Evolutionary conservation across 306 rosid genomes (phyloP), one percentile per base, ranked within the genome.

Genomic region (Prunus salicina): DNA sequence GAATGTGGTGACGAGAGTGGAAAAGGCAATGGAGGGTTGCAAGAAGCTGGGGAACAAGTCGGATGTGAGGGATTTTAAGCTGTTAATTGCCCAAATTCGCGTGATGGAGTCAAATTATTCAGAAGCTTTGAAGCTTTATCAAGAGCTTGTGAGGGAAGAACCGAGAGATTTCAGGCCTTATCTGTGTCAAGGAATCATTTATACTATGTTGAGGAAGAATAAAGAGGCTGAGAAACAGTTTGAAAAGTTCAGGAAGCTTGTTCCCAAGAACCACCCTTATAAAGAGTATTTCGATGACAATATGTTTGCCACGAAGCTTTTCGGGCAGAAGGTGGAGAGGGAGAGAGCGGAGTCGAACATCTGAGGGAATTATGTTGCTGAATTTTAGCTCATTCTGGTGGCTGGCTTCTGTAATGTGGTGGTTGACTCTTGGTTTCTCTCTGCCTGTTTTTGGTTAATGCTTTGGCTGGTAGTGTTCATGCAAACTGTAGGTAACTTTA

Each of bases 121-220:
- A 2, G 93, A 82, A 63, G 99, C 99, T 3, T 67, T 95, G 88
- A 87, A 83, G 80, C 82, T 86, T 47, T 95, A 92, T 77, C 84
- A 90, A 67, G 92, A 92, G 72, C 90, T 95, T 61, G 97, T 66
- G 34, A 89, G 71, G 83, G 92, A 90, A 28, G 96, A 95, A 71
- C 98, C 98, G 0, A 83, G 84, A 70, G 98, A 95, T 85, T 95
- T 90, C 82, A 88, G 97, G 84, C 97, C 97, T 22, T 88, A 90
- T 74, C 64, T 95, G 70, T 89, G 99, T 88, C 97, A 86, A 78
- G 97, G 97, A 13, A 87, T 95, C n/a, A 88, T 95, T 12, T 92
- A 90, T 76, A 80, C 93, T 50, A 46, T 95, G 85, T 84, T 92
- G 69, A 87, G 76, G 71, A 92, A 84, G 84, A 83, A 83, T 19